phyloP scores from a whole-genome alignment of 331 rosid genomes.

The Spiraea crenata region DNA sequence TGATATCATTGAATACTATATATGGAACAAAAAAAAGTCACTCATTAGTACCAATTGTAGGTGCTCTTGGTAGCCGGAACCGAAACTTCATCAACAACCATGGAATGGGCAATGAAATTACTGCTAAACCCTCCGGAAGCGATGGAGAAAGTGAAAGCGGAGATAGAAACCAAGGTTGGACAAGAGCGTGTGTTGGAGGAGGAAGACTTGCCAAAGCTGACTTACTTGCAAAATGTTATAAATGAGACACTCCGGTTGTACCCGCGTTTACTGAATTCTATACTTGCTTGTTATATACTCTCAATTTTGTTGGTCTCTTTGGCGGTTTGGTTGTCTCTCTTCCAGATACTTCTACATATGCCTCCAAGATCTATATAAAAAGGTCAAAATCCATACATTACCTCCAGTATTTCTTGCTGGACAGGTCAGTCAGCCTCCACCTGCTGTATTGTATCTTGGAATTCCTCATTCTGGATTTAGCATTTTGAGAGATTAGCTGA shows the following conservation, averaged over 20 bases:
- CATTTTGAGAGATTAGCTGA: conserved; percentile 29
- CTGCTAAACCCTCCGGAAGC: conserved; percentile 26
- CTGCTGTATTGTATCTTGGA: conserved; percentile 7
- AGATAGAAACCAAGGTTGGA: conserved; percentile 21
- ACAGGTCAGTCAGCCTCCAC: conserved; percentile 53
- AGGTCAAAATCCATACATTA: conserved; percentile 57
- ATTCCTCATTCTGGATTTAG: conserved; percentile 4
- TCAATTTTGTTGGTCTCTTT: conserved; percentile 4
- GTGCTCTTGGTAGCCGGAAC: conserved; percentile 17
- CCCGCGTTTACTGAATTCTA: conserved; percentile 7
- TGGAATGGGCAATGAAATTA: conserved; percentile 35
- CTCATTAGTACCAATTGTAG: background rate
- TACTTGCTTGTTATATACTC: background rate
- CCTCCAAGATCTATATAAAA: conserved; percentile 62
- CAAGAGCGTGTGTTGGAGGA: conserved; percentile 19
- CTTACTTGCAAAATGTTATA: conserved; percentile 27
- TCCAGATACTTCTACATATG: conserved; percentile 81
- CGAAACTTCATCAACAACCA: conserved; percentile 9
- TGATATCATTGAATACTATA: too few species aligned
- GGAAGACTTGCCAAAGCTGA: conserved; percentile 22
- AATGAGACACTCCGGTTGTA: conserved; percentile 31
- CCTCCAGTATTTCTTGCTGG: conserved; percentile 91
- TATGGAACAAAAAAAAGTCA: too few species aligned
- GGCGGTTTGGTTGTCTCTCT: conserved; percentile 95
- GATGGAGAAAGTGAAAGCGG: conserved; percentile 14